Conservation (phyloP, 1,139 yeast genomes). For the Geotrichum macrosporum region DNA sequence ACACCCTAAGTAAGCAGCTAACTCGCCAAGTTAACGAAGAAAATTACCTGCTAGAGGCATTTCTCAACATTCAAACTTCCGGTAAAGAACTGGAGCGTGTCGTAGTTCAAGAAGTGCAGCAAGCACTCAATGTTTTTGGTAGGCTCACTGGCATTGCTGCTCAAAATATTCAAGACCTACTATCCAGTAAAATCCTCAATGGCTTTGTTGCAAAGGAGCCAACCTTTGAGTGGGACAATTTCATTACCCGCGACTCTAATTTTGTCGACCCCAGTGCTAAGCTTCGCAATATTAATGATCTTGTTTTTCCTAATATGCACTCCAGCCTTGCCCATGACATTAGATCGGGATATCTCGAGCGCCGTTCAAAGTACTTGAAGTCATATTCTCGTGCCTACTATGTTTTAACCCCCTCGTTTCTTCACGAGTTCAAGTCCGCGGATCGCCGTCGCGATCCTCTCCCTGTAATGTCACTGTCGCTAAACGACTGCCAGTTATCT, state of each 20-base stretch:
- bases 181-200: constrained; percentile 61
- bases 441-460: constrained; percentile 77
- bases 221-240: constrained; percentile 83
- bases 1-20: constrained; percentile 69
- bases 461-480: constrained; percentile 83
- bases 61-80: constrained; percentile 75
- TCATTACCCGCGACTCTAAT: constrained; percentile 65
- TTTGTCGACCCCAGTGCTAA: constrained; percentile 74
- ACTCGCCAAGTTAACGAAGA: constrained; percentile 77
- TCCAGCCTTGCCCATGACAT: constrained; percentile 69
- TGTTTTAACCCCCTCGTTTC: constrained; percentile 78
- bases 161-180: constrained; percentile 36
- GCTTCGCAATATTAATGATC: constrained; percentile 59
- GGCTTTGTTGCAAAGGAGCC: constrained; percentile 79
- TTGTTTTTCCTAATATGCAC: constrained; percentile 61
- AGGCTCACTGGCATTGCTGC: constrained; percentile 37
- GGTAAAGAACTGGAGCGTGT: constrained; percentile 87
- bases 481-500: constrained; percentile 75
- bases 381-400: constrained; percentile 88
- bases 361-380: constrained; percentile 85
- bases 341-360: constrained; percentile 76
- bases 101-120: constrained; percentile 80
- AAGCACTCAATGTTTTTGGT: constrained; percentile 69
- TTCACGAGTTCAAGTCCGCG: constrained; percentile 83
- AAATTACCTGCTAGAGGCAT: constrained; percentile 82